Base-by-base conservation (phyloP, 768 basidiomycete species). In the Gyrodon lividus region DNA sequence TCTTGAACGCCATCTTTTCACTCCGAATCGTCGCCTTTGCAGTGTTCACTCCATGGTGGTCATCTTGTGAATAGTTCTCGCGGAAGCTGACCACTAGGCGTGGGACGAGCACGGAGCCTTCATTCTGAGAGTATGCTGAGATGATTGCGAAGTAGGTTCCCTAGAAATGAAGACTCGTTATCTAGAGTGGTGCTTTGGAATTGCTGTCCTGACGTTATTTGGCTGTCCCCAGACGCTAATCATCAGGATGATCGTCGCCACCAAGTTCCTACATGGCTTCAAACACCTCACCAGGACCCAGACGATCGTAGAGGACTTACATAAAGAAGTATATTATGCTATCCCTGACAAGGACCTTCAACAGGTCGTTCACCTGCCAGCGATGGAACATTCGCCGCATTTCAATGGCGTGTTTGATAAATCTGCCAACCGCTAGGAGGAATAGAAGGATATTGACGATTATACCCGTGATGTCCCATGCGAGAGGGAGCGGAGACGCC, bases 71-170 rank as follows among this genome's bases (percentile, higher is more conserved):
- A 33, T 59, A 58, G 20, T 47, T 48, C 46, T 64, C 51, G 19
- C 50, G 51, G n/a, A 64, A 62, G 16, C 55, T 57, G 51, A 65
- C 47, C 20, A 62, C 50, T 22, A 59, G 26, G 5, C 57, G 55
- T 17, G 63, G 63, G 7, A 59, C 51, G 39, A 57, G 50, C 44
- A 64, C 54, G 0, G 59, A 49, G 12, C 39, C 31, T 31, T 54
- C 52, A 42, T 64, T 61, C 48, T 54, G 48, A 8, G 50, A 59
- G 41, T 59, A 61, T 5, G 62, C 59, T 2, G 52, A 19, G 33
- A 52, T 9, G 41, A 64, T 34, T 19, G 54, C 40, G 17, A 55
- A 61, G 26, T 35, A 61, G 1, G 40, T 41, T 6, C 3, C 12
- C 22, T 20, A n/a, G 17, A 33, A 31, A 31, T 19, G 28, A 17